Base-by-base conservation (phyloP, 805 yeast genomes). In the Cyberlindnera misumaiensis region DNA sequence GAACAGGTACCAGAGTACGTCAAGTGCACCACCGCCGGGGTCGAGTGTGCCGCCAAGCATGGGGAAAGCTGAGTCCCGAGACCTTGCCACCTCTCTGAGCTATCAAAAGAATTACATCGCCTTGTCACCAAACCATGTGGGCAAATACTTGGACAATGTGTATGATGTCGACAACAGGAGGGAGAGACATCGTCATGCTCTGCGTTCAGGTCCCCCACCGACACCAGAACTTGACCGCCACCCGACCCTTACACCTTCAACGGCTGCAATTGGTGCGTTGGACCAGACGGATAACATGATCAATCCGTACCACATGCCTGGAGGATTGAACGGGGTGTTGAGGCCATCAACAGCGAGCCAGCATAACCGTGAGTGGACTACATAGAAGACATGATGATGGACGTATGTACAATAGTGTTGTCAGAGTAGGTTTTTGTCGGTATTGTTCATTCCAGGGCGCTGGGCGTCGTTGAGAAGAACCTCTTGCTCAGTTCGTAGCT, bases 401-500 rank as follows among this genome's bases (percentile, higher is more conserved):
- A n/a, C n/a, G 12, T 35, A 35, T 35, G 20, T 35, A 35, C 38
- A 35, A n/a, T 15, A 5, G 14, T 5, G 5, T 10, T 27, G 11
- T 27, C 29, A n/a, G 11, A n/a, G 29, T 27, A 11, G 13, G 24
- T 20, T 20, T 20, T 20, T 20, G 12, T 25, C 28, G 18, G n/a
- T n/a, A n/a, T 20, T 20, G 8, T 5, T 20, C 24, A 20, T 20
- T 20, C 24, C 5, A 20, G 8, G 24, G 5, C 8, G 8, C 8
- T 5, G 24, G 24, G 24, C 24, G 38, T 9, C 12, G 39, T 31
- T 7, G 52, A 41, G 43, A 74, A 73, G 28, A 78, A 55, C 40
- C 75, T 75, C 60, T 93, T 93, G 20, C 94, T 83, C 32, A 89
- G 67, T 58, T 93, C 98, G 58, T 93, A 93, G 29, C 93, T 82